Evolutionary conservation across 2,329 filamentous ascomycete genomes (phyloP), one percentile per base, ranked within the genome.

Genomic region (Biscogniauxia sp.): DNA sequence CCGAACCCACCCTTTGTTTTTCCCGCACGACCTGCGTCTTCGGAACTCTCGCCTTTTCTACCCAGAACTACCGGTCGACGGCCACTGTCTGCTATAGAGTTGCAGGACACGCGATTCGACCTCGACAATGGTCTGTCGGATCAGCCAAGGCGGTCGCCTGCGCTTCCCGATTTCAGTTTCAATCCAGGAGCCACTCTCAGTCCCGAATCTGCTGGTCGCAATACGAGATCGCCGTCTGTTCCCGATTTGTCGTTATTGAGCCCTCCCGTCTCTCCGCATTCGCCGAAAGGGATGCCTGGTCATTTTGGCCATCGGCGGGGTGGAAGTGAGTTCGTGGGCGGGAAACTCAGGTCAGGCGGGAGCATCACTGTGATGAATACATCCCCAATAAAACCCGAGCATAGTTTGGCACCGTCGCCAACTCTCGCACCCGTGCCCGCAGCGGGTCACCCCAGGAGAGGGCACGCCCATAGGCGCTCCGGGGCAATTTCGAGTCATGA

Each of bases 261-360:
- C 56, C 84, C 86, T 15, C 82, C 84, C 0, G 75, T 82, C 17
- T 83, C 84, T n/a, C 83, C 85, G 13, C 75, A 77, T 17, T 83
- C 84, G 3, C 77, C 79, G 1, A 76, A 77, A 45, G 72, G 78
- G 1, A 74, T 78, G 6, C 82, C 87, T 19, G 79, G 78, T 32
- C 87, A 88, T 20, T 90, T 93, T 72, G 88, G 89, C 28, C 93
- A 97, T 74, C 84, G 88, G 69, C 85, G 93, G 69, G 90, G 90
- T 57, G 90, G 88, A 26, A 97, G 93, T 73, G 93, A 97, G 73
- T 93, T 96, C 70, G 90, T 96, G 53, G 92, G 92, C 45, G 91
- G 90, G 7, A 89, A 89, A 68, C 77, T 83, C 66, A 79, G 86
- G 68, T 75, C 81, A 75, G 78, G 84, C 13, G 84, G 83, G 54